Evolutionary conservation across 352 stramenopile species (phyloP), one percentile per base, ranked within the genome.

Genomic region (Phytophthora agathidicida): DNA sequence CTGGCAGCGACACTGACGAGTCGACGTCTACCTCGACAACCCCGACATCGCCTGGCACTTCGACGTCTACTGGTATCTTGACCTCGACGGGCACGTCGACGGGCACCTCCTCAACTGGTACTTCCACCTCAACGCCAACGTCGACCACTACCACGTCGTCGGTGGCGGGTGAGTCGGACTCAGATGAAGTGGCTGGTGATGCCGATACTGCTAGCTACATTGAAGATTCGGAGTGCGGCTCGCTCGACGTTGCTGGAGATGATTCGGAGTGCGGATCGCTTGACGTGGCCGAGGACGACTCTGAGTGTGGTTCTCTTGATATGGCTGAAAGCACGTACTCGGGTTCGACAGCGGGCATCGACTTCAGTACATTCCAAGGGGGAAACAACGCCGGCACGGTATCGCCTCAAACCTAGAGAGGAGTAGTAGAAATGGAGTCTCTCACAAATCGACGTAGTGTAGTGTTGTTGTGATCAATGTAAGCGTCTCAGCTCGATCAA

Each of bases 201-300:
- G 61, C 54, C 3, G 60, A 69, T 1, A 54, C 60, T 6, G 42
- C 20, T n/a, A 68, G 60, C 23, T 44, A 64, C 32, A 20, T 58
- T 3, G 46, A 65, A 9, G 58, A 67, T 28, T 63, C 60, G 5
- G 58, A 67, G 41, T 67, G 58, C 16, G 58, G 55, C 5, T 65
- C 53, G 3, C 42, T 62, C 16, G 33, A 60, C 13, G 11, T 48
- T 44, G 41, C 50, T 30, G 55, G 42, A 39, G 43, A 11, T 11
- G 31, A 52, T 24, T n/a, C n/a, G n/a, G n/a, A n/a, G n/a, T n/a
- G n/a, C n/a, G n/a, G n/a, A n/a, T n/a, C n/a, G n/a, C n/a, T n/a
- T n/a, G n/a, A n/a, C n/a, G n/a, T n/a, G n/a, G n/a, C n/a, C n/a
- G n/a, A n/a, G n/a, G n/a, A n/a, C n/a, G n/a, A n/a, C n/a, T n/a